A percentile compares a stretch with the other conserved stretches of the same genome.
Evolutionary conservation across 345 rosid species (phyloP).

Genomic region (Dimocarpus longan): DNA sequence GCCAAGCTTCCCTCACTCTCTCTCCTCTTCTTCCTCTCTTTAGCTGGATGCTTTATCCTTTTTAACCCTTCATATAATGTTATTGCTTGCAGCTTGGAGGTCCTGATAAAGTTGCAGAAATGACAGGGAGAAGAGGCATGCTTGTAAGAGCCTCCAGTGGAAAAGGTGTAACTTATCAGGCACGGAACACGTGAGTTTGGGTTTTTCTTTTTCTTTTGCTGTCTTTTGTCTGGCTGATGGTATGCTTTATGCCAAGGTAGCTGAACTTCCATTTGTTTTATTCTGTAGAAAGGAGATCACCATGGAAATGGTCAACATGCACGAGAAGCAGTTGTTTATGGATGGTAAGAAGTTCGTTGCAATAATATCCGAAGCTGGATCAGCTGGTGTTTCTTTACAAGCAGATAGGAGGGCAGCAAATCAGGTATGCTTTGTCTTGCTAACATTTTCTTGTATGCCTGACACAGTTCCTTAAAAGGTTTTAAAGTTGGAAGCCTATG

Average conservation of each 20-base stretch:
- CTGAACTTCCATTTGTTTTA: conserved; percentile 29
- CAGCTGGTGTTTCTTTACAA: conserved; percentile 98
- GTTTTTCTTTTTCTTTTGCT: conserved; percentile 2
- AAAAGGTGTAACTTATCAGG: conserved; percentile 97
- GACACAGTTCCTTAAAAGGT: neutral
- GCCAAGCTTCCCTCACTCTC: neutral
- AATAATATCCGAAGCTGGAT: conserved; percentile 98
- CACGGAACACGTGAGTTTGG: conserved; percentile 85
- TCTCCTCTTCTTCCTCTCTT: neutral
- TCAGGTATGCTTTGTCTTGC: conserved; percentile 55
- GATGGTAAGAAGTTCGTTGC: conserved; percentile 94
- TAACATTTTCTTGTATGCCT: neutral
- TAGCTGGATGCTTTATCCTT: conserved; percentile 10
- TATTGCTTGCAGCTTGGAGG: conserved; percentile 90
- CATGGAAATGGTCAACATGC: conserved; percentile 99
- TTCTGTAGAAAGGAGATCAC: conserved; percentile 82
- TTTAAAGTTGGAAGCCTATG: conserved; percentile 6
- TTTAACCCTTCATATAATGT: conserved; percentile 20
- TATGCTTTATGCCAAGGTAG: conserved; percentile 17
- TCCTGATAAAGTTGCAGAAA: conserved; percentile 95
- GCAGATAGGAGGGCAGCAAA: conserved; percentile 94
- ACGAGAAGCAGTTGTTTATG: conserved; percentile 97
- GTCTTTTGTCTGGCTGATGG: neutral
- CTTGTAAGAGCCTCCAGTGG: conserved; percentile 93
- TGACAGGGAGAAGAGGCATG: conserved; percentile 99